Evolutionary conservation across 176 grass and related monocot genomes (phyloP), one percentile per base, ranked within the genome.

Genomic region (Thalia dealbata): DNA sequence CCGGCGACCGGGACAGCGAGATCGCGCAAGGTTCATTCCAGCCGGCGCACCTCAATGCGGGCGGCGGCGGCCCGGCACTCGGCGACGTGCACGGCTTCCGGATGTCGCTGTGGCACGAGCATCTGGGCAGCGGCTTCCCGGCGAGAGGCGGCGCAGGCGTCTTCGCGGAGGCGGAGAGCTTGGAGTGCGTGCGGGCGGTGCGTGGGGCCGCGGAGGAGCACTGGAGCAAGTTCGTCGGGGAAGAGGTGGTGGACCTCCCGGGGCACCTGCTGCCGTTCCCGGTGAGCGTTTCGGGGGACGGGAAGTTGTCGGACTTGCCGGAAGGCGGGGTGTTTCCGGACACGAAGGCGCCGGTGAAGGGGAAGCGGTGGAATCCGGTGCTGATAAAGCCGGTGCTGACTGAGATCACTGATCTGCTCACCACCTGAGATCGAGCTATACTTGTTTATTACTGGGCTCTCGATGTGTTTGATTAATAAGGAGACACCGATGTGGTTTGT

Each of bases 1-100:
- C 89, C 2, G 86, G 92, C 25, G 69, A 96, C 76, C 28, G 92
- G 74, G 92, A 96, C 73, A 89, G 79, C 14, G 92, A 96, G 86
- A 96, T 96, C 52, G 86, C 84, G 50, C 92, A 92, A 13, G 92
- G 92, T 27, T 85, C 89, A 54, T 96, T 92, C 84, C 92, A 96
- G 73, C 87, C 86, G 71, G 84, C 80, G 52, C 82, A 96, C 75
- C 84, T 96, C 22, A 90, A 96, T 61, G 81, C 82, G n/a, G n/a
- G n/a, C 15, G 3, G 41, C 1, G 0, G 74, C 24, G 64, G 73
- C 3, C 80, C 71, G 41, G 80, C 89, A 45, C 41, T 80, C 0
- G 86, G 89, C 19, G 67, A 80, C 69, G 77, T 96, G 48, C 79
- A 96, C 41, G 76, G 59, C 11, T 96, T 86, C 80, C 79, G 92